Conservation (phyloP, 2,329 filamentous ascomycete species). For the Alternaria alternata region DNA sequence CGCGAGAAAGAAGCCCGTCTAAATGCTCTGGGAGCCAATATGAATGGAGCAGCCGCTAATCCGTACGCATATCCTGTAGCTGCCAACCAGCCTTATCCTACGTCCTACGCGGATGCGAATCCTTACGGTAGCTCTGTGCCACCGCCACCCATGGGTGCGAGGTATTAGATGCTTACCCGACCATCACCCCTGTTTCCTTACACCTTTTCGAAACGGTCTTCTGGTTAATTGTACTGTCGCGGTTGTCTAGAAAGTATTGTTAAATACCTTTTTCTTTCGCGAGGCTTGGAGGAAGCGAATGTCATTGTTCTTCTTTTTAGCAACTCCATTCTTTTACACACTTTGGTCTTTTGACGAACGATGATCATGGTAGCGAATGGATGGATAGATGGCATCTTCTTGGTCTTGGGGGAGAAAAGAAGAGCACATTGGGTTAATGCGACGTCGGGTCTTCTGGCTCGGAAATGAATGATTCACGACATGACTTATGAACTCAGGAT, state of each 20-base stretch:
- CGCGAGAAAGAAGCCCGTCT: slow-evolving; percentile 56
- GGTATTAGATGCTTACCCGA: slow-evolving; percentile 36
- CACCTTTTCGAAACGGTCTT: neutral
- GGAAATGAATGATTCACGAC: slow-evolving; percentile 17
- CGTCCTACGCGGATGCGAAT: slow-evolving; percentile 55
- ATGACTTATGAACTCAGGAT: slow-evolving; percentile 12
- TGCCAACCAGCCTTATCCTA: slow-evolving; percentile 44
- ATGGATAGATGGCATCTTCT: neutral
- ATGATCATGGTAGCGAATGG: neutral
- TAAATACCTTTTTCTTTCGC: slow-evolving; percentile 8
- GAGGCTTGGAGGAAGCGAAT: slow-evolving; percentile 3
- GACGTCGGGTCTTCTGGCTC: slow-evolving; percentile 16
- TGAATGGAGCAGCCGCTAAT: slow-evolving; percentile 45
- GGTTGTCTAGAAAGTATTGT: slow-evolving; percentile 7
- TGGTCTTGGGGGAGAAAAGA: neutral
- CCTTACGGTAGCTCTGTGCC: slow-evolving; percentile 53
- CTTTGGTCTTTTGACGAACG: neutral
- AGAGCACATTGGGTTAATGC: slow-evolving; percentile 5
- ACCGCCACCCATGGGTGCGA: slow-evolving; percentile 51
- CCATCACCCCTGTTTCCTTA: neutral
- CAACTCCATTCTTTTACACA: neutral
- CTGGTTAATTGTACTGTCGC: neutral
- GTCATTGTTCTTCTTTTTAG: slow-evolving; percentile 4
- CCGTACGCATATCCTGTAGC: slow-evolving; percentile 51
- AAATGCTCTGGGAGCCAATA: slow-evolving; percentile 48